Evolutionary conservation across 768 basidiomycete species (phyloP).

Genomic region (Tricholoma saponaceum): DNA sequence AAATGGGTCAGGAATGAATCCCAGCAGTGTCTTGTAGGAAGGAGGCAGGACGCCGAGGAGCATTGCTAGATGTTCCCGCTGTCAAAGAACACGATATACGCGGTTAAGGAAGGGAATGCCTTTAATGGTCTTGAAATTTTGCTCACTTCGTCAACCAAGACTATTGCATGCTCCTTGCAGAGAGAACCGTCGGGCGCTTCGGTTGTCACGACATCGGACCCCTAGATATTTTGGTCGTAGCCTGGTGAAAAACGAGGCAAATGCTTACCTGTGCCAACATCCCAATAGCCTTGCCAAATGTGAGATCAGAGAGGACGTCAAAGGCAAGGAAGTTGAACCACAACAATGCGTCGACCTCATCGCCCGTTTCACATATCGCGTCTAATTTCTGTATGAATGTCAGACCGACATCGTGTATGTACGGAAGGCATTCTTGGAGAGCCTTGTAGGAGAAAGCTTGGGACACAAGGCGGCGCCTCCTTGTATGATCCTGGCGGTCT

Average conservation of each 20-base stretch:
- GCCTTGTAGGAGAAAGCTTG: slow-evolving; percentile 25
- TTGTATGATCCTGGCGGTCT: slow-evolving; percentile 26
- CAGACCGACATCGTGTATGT: slow-evolving; percentile 14
- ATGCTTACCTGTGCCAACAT: slow-evolving; percentile 22
- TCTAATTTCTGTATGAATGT: slow-evolving; percentile 19
- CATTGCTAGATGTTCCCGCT: slow-evolving; percentile 26
- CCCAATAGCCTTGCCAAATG: slow-evolving; percentile 29
- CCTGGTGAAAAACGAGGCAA: not conserved
- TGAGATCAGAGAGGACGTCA: slow-evolving; percentile 29
- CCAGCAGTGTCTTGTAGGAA: slow-evolving; percentile 11
- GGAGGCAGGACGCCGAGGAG: slow-evolving; percentile 23
- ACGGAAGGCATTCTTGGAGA: slow-evolving; percentile 14
- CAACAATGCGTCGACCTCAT: slow-evolving; percentile 18
- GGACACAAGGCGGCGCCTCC: slow-evolving; percentile 26
- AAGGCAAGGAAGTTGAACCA: slow-evolving; percentile 33
- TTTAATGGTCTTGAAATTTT: not conserved
- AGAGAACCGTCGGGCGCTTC: slow-evolving; percentile 15
- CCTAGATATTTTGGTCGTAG: slow-evolving; percentile 9
- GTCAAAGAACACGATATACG: not conserved
- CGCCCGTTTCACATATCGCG: slow-evolving; percentile 12
- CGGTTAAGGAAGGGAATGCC: not conserved
- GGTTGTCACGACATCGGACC: slow-evolving; percentile 21
- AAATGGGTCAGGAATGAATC: slow-evolving; percentile 22
- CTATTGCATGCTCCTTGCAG: slow-evolving; percentile 19
- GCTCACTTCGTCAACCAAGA: slow-evolving; percentile 24